Evolutionary conservation across 2,329 filamentous ascomycete species (phyloP).

Genomic region (Colletotrichum chrysophilum): DNA sequence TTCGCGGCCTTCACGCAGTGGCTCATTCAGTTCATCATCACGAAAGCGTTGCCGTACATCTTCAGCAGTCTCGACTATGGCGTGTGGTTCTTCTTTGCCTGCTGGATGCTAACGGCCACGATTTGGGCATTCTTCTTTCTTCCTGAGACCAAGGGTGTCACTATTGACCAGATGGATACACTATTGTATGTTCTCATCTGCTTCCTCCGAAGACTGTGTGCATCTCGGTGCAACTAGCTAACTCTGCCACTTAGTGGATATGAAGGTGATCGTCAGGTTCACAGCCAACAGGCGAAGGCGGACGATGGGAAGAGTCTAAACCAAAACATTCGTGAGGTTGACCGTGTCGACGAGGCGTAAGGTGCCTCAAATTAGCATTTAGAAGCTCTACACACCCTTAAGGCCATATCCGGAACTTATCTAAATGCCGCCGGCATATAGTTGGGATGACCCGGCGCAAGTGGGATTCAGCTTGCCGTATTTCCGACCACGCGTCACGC

Average conservation of each 20-base stretch:
- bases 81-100: slow-evolving; percentile 63
- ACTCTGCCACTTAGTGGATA: not conserved
- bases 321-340: not conserved
- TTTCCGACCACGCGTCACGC: not conserved
- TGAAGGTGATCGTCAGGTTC: slow-evolving; percentile 5
- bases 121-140: slow-evolving; percentile 57
- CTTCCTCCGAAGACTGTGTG: fast-evolving
- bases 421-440: not conserved
- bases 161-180: slow-evolving; percentile 56
- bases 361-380: not conserved
- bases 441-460: not conserved
- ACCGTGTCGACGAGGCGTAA: not conserved
- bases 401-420: not conserved
- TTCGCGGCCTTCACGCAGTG: slow-evolving; percentile 46
- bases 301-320: slow-evolving; percentile 11
- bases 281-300: not conserved
- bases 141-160: slow-evolving; percentile 60
- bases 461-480: not conserved
- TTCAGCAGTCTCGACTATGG: slow-evolving; percentile 50
- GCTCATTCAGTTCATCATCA: slow-evolving; percentile 47
- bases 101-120: slow-evolving; percentile 51
- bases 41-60: slow-evolving; percentile 50
- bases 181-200: slow-evolving; percentile 7
- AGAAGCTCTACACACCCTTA: not conserved
- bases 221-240: not conserved